phyloP scores from a whole-genome alignment of 1,139 yeast genomes.

The Blastobotrys capitulatus region DNA sequence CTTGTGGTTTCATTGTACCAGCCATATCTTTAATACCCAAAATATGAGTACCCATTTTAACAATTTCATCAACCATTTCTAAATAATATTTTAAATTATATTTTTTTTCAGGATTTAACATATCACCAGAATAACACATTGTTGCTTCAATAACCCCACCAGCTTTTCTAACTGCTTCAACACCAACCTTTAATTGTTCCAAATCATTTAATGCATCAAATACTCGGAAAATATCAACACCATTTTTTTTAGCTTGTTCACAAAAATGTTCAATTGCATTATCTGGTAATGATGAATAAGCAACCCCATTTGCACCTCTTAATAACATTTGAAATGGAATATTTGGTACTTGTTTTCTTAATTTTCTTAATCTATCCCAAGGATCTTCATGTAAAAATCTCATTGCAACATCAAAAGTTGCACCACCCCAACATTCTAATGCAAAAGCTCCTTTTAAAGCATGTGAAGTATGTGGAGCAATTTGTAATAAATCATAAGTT shows the following conservation, averaged over 20 bases:
- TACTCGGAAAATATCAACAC: slow-evolving; percentile 96
- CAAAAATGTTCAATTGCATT: slow-evolving; percentile 98
- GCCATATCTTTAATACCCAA: slow-evolving; percentile 99
- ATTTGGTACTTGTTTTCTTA: slow-evolving; percentile 90
- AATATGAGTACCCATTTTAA: slow-evolving; percentile 91
- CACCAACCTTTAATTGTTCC: slow-evolving; percentile 95
- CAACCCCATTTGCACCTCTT: slow-evolving; percentile 99
- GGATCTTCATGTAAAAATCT: slow-evolving; percentile 98
- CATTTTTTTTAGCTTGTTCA: slow-evolving; percentile 86
- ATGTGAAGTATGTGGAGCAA: slow-evolving; percentile 91
- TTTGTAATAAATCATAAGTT: slow-evolving; percentile 82
- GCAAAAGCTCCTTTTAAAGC: slow-evolving; percentile 91
- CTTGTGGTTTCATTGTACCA: slow-evolving; percentile 94
- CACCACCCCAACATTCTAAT: slow-evolving; percentile 99
- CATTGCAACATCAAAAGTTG: slow-evolving; percentile 98
- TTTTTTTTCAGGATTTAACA: slow-evolving; percentile 91
- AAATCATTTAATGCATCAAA: slow-evolving; percentile 96
- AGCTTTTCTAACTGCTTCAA: slow-evolving; percentile 95
- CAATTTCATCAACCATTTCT: slow-evolving; percentile 75
- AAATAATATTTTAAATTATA: slow-evolving; percentile 89
- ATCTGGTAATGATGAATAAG: slow-evolving; percentile 95
- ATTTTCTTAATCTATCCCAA: slow-evolving; percentile 88
- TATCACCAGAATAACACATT: slow-evolving; percentile 97
- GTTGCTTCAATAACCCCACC: slow-evolving; percentile 99
- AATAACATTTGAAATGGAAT: slow-evolving; percentile 98